A percentile compares a stretch with the other conserved stretches of the same genome.
phyloP scores from a whole-genome alignment of 2,329 filamentous ascomycete species.

The Bipolaris bicolor region DNA sequence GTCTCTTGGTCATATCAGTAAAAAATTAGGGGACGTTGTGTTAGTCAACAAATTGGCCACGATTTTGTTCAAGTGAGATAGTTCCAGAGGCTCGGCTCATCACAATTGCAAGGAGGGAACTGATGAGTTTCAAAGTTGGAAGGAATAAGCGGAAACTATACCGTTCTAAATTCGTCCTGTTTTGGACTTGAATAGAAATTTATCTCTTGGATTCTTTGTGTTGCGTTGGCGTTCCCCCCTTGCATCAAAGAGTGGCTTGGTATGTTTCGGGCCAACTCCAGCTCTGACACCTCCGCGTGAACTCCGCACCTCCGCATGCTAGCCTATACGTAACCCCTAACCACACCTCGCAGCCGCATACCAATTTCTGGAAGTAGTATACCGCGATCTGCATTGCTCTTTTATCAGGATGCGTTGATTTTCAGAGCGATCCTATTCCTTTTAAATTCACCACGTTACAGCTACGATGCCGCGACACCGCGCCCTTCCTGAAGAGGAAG shows the following conservation, averaged over 20 bases:
- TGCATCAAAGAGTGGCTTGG: conserved; percentile 37
- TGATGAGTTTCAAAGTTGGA: conserved; percentile 2
- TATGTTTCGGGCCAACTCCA: conserved; percentile 35
- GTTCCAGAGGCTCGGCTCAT: conserved; percentile 2
- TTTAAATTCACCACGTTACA: conserved; percentile 7
- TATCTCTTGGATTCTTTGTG: conserved; percentile 33
- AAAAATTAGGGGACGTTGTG: not conserved
- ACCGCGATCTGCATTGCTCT: not conserved
- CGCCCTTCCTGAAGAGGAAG: conserved; percentile 52
- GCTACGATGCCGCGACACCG: conserved; percentile 44
- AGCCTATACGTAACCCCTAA: conserved; percentile 7
- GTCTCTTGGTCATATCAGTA: conserved; percentile 3
- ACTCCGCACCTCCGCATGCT: conserved; percentile 29
- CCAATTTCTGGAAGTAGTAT: not conserved
- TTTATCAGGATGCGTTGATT: conserved; percentile 26
- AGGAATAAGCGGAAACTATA: not conserved
- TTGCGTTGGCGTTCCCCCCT: conserved; percentile 16
- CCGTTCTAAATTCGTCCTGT: conserved; percentile 15
- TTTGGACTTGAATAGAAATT: conserved; percentile 37
- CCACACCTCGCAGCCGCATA: conserved; percentile 10
- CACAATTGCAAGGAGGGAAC: not conserved
- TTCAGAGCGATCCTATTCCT: not conserved
- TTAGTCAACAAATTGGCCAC: conserved; percentile 2
- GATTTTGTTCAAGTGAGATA: not conserved
- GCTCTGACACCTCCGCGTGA: conserved; percentile 36